A percentile compares a stretch with the other conserved stretches of the same genome.
Evolutionary conservation across 2,329 filamentous ascomycete species (phyloP).

Genomic region (Sphaerulina vaccinii): DNA sequence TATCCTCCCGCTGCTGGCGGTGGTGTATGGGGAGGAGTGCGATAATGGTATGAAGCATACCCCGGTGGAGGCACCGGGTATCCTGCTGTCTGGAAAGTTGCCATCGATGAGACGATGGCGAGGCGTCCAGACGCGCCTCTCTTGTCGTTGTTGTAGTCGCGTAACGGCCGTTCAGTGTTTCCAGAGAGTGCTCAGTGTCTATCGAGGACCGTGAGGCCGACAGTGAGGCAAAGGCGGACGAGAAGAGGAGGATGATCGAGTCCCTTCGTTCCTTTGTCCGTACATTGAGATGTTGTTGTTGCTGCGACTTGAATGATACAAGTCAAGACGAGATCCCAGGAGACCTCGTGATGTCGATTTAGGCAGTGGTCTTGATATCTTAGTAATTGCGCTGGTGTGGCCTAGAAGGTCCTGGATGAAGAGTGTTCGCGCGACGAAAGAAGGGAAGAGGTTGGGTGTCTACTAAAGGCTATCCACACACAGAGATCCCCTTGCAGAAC

Average conservation of each 20-base stretch:
- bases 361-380: neutral
- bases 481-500: neutral
- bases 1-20: constrained; percentile 44
- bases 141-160: constrained; percentile 20
- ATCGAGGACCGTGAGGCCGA: constrained; percentile 32
- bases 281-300: constrained; percentile 32
- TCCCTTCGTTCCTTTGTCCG: constrained; percentile 27
- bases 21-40: constrained; percentile 49
- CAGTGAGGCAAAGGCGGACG: constrained; percentile 32
- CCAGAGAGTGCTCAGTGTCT: constrained; percentile 12
- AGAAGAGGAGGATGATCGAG: constrained; percentile 31
- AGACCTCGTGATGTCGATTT: constrained; percentile 15
- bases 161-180: constrained; percentile 3
- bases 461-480: constrained; percentile 1
- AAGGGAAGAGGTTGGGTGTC: constrained; percentile 7
- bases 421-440: neutral
- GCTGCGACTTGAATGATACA: constrained; percentile 14
- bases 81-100: constrained; percentile 38
- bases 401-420: constrained; percentile 14
- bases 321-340: constrained; percentile 17
- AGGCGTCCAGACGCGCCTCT: constrained; percentile 40
- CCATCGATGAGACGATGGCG: constrained; percentile 32
- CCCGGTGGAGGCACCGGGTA: constrained; percentile 45
- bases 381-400: constrained; percentile 18
- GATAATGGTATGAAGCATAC: constrained; percentile 51